phyloP scores from a whole-genome alignment of 1,139 yeast genomes.

The Komagataea norvegica region DNA sequence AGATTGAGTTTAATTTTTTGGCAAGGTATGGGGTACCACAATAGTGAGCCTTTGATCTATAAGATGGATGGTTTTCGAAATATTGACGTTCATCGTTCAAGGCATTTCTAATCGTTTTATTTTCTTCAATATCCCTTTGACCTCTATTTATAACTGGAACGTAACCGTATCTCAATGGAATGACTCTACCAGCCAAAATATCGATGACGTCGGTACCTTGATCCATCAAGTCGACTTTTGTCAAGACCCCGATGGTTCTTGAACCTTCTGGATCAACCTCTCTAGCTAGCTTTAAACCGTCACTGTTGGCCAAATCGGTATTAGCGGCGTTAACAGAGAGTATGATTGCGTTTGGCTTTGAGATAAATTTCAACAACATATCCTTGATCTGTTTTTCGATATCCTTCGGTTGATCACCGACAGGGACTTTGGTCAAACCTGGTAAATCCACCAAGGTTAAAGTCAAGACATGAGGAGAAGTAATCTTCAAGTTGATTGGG shows the following conservation, averaged over 20 bases:
- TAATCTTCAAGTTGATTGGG: conserved; percentile 90
- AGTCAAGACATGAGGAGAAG: conserved; percentile 93
- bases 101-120: conserved; percentile 87
- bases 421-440: conserved; percentile 98
- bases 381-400: conserved; percentile 92
- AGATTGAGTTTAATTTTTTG: conserved; percentile 82
- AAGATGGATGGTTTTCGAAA: conserved; percentile 73
- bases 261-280: conserved; percentile 98
- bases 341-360: conserved; percentile 94
- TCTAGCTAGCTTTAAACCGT: conserved; percentile 91
- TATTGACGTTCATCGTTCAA: conserved; percentile 72
- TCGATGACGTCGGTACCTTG: conserved; percentile 98
- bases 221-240: conserved; percentile 97
- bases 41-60: conserved; percentile 78
- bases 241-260: conserved; percentile 93
- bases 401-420: conserved; percentile 98
- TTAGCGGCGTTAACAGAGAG: conserved; percentile 96
- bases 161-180: conserved; percentile 92
- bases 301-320: conserved; percentile 96
- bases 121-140: conserved; percentile 86
- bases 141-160: conserved; percentile 98
- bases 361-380: conserved; percentile 88
- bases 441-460: conserved; percentile 96
- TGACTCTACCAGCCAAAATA: conserved; percentile 91
- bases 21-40: conserved; percentile 98